Evolutionary conservation across 2,329 filamentous ascomycete species (phyloP).

Genomic region (Sporothrix sp.): DNA sequence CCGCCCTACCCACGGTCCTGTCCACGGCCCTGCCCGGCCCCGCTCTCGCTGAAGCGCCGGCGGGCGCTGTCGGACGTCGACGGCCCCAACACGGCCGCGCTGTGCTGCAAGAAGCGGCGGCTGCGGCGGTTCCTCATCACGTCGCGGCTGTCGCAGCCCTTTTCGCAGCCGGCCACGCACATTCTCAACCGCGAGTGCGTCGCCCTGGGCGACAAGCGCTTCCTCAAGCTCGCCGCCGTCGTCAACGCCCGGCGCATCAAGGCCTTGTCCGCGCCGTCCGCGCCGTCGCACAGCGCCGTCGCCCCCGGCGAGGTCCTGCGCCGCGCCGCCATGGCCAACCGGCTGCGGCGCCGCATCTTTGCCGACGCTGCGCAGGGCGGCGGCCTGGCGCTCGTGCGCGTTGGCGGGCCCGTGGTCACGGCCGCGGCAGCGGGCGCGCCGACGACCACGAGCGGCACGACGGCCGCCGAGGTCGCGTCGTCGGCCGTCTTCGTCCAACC

Average conservation of each 20-base stretch:
- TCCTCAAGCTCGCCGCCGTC: conserved; percentile 38
- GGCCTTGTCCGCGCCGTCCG: neutral
- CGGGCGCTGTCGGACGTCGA: conserved; percentile 50
- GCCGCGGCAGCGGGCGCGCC: neutral
- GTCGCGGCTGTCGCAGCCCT: conserved; percentile 59
- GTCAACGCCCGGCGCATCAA: conserved; percentile 25
- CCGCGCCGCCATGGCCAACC: conserved; percentile 57
- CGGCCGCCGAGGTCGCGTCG: neutral
- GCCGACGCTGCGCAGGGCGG: conserved; percentile 28
- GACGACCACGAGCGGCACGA: too few relatives aligned
- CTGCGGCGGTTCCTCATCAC: conserved; percentile 55
- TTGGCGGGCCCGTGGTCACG: too few relatives aligned
- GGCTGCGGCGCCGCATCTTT: conserved; percentile 40
- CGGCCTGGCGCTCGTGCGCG: too few relatives aligned
- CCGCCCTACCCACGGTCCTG: neutral
- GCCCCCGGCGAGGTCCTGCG: conserved; percentile 39
- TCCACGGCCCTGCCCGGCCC: neutral
- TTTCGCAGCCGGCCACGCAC: conserved; percentile 59
- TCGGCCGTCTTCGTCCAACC: conserved; percentile 2
- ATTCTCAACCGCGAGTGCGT: conserved; percentile 52
- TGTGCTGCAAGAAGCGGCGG: conserved; percentile 57
- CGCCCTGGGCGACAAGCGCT: conserved; percentile 35
- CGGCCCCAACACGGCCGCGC: conserved; percentile 39
- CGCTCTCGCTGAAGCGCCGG: conserved; percentile 38
- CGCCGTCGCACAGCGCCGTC: neutral